A percentile compares a stretch with the other conserved stretches of the same genome.
Evolutionary conservation across 2,329 filamentous ascomycete genomes (phyloP).

Genomic region (Penicillium frequentans): DNA sequence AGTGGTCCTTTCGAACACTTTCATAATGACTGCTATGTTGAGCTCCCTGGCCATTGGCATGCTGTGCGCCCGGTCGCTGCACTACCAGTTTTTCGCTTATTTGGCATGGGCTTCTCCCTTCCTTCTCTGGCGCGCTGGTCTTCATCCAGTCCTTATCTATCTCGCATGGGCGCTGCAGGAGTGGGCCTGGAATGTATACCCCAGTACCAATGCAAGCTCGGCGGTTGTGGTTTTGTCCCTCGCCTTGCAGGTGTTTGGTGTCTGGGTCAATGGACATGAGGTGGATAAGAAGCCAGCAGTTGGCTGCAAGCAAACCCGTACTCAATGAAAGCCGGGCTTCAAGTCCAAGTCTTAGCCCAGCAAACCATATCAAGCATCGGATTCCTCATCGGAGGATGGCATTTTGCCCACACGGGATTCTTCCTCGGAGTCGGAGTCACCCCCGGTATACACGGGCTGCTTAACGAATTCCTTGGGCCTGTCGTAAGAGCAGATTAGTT

Average conservation of each 20-base stretch:
- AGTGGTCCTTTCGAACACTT: slow-evolving; percentile 64
- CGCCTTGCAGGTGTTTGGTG: slow-evolving; percentile 62
- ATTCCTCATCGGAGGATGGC: slow-evolving; percentile 77
- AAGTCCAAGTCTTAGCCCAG: background rate
- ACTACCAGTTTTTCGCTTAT: slow-evolving; percentile 96
- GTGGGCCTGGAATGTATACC: slow-evolving; percentile 92
- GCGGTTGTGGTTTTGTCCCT: slow-evolving; percentile 69
- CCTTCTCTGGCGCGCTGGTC: slow-evolving; percentile 75
- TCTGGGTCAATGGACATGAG: slow-evolving; percentile 51
- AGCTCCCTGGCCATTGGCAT: slow-evolving; percentile 76
- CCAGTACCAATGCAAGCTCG: slow-evolving; percentile 70
- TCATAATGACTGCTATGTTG: slow-evolving; percentile 74
- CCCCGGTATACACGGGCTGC: slow-evolving; percentile 59
- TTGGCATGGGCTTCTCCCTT: slow-evolving; percentile 87
- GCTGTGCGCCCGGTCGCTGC: slow-evolving; percentile 81
- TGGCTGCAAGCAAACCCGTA: slow-evolving; percentile 19
- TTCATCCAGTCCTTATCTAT: slow-evolving; percentile 67
- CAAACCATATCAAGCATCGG: slow-evolving; percentile 59
- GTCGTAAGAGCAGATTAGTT: slow-evolving; percentile 9
- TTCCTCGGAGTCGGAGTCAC: slow-evolving; percentile 74
- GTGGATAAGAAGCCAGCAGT: slow-evolving; percentile 18
- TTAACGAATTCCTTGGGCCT: slow-evolving; percentile 82
- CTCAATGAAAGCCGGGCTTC: slow-evolving; percentile 18
- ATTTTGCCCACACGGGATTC: slow-evolving; percentile 81
- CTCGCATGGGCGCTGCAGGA: slow-evolving; percentile 76